These are phyloP conservation scores for Hansenula lynferdii DNA, from an alignment of 1,139 yeast species.

Conservation along the genomic window DNA sequence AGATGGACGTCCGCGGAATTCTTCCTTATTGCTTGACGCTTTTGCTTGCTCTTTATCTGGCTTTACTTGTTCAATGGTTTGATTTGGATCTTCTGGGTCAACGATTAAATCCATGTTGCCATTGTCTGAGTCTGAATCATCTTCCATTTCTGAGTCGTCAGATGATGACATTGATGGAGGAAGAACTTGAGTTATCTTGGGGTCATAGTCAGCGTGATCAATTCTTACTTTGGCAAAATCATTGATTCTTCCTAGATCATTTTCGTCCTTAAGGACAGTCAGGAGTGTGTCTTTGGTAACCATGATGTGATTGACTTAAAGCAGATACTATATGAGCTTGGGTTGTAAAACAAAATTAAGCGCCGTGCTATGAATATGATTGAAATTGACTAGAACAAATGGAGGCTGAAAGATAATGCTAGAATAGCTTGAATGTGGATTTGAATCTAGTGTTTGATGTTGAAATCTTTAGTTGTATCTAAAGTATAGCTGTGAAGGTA, in stretches of 20 bases:
- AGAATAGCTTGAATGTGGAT: neutral
- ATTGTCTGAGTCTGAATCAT: slow-evolving; percentile 22
- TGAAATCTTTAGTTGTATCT: no score
- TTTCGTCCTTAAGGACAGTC: slow-evolving; percentile 1
- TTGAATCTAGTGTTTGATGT: neutral
- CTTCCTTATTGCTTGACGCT: slow-evolving; percentile 7
- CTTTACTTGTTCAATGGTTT: slow-evolving; percentile 9
- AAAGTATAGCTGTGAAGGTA: no score
- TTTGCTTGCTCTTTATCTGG: slow-evolving; percentile 3
- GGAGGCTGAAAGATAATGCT: neutral
- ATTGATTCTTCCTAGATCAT: neutral
- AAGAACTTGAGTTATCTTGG: slow-evolving; percentile 9
- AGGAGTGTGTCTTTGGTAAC: neutral
- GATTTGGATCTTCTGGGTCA: slow-evolving; percentile 16
- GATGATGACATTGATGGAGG: slow-evolving; percentile 17
- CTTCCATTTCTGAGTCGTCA: slow-evolving; percentile 17
- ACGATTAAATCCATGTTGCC: slow-evolving; percentile 19
- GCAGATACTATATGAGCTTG: neutral
- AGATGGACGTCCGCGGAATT: slow-evolving; percentile 54
- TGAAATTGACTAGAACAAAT: neutral
- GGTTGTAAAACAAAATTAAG: neutral
- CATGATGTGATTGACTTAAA: neutral
- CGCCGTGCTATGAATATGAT: neutral
- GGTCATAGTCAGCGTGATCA: slow-evolving; percentile 5
- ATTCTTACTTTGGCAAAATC: neutral